phyloP scores from a whole-genome alignment of 306 rosid species.

The Arachis hypogaea region DNA sequence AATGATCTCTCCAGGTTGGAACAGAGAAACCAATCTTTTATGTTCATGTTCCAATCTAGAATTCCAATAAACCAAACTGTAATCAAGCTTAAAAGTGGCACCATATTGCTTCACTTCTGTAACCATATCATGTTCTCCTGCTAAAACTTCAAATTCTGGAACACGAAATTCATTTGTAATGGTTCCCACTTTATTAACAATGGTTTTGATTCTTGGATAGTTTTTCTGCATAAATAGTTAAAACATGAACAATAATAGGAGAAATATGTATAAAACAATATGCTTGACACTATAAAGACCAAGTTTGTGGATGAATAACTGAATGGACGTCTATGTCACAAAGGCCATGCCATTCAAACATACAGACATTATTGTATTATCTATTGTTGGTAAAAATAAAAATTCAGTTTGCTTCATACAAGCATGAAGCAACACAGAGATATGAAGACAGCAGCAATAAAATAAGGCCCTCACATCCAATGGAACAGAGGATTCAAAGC shows the following conservation, averaged over 20 bases:
- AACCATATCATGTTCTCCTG: conserved; percentile 72
- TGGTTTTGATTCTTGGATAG: conserved; percentile 86
- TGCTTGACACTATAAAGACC: conserved; percentile 11
- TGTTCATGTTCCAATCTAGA: conserved; percentile 98
- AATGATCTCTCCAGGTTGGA: conserved; percentile 72
- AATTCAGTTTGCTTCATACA: conserved; percentile 16
- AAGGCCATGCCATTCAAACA: conserved; percentile 24
- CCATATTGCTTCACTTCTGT: conserved; percentile 98
- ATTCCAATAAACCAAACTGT: conserved; percentile 94
- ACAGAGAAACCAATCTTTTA: conserved; percentile 78
- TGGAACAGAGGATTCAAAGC: neutral
- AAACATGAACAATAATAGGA: conserved; percentile 15
- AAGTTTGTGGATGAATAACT: conserved; percentile 26
- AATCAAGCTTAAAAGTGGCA: conserved; percentile 88
- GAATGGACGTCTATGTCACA: conserved; percentile 17
- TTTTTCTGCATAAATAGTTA: conserved; percentile 67
- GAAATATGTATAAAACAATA: conserved; percentile 22
- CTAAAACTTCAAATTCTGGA: conserved; percentile 86
- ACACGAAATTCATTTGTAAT: conserved; percentile 91
- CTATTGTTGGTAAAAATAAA: neutral
- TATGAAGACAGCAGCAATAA: conserved; percentile 23
- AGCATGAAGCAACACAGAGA: neutral
- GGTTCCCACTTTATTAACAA: conserved; percentile 91
- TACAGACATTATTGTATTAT: conserved; percentile 11
- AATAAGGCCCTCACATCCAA: conserved; percentile 20